A percentile compares a stretch with the other conserved stretches of the same genome.
Conservation (phyloP, 306 rosid species). For the Trifolium subterraneum region DNA sequence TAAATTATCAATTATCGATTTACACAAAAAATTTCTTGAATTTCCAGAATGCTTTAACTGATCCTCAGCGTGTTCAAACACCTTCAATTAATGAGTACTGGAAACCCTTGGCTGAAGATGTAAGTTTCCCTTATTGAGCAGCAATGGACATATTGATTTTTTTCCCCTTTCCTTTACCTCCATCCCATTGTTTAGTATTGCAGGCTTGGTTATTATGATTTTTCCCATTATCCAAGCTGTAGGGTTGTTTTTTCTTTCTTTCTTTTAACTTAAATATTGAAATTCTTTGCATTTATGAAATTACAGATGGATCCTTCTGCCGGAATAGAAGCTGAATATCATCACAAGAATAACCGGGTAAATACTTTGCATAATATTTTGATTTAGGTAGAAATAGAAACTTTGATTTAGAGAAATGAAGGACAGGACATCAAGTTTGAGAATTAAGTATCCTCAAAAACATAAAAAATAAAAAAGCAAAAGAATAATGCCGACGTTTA, state of each 20-base stretch:
- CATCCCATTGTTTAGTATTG: slow-evolving; percentile 7
- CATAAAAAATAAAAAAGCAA: too few species aligned
- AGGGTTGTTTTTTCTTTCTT: neutral
- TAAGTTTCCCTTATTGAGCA: slow-evolving; percentile 53
- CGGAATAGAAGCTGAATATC: slow-evolving; percentile 93
- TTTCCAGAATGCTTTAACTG: slow-evolving; percentile 81
- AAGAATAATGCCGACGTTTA: too few species aligned
- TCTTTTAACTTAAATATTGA: slow-evolving; percentile 27
- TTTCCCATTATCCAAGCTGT: slow-evolving; percentile 18
- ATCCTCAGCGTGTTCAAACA: slow-evolving; percentile 92
- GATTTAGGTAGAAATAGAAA: neutral
- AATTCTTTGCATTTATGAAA: slow-evolving; percentile 38
- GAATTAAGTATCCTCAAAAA: too few species aligned
- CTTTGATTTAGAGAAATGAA: slow-evolving; percentile 18
- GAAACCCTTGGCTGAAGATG: slow-evolving; percentile 97
- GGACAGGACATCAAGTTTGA: too few species aligned
- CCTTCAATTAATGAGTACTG: slow-evolving; percentile 91
- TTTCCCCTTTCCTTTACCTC: slow-evolving; percentile 2
- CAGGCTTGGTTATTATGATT: slow-evolving; percentile 22
- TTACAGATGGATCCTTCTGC: slow-evolving; percentile 89
- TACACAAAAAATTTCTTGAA: slow-evolving; percentile 36
- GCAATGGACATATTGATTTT: slow-evolving; percentile 7
- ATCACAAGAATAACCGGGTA: slow-evolving; percentile 84
- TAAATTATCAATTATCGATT: slow-evolving; percentile 12
- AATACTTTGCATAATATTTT: slow-evolving; percentile 37